Evolutionary conservation across 129 eudicot genomes (phyloP), one percentile per base, ranked within the genome.

Genomic region (Kitagawia praeruptora): DNA sequence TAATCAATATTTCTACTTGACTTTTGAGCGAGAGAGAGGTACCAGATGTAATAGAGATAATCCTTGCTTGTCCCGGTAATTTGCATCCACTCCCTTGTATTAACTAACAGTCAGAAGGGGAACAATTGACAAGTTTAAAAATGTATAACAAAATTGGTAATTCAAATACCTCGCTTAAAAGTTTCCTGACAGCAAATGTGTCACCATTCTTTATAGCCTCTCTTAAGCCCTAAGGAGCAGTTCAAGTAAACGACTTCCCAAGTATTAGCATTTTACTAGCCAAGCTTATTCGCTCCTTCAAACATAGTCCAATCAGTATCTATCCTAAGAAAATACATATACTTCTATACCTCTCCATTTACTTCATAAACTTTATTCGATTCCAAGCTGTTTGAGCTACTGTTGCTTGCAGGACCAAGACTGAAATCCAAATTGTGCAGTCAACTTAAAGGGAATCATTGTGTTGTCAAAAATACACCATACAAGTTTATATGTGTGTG

Each of bases 161-260:
- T 21, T 76, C 66, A 25, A 38, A 39, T 88, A 95, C 98, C 97
- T 87, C 89, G 78, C 84, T 83, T 73, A 95, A 86, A 87, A 95
- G 98, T 88, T 90, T 93, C 85, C 84, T 84, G 72, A 89, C 98
- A 40, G 89, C 85, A 75, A 89, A 86, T 4, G 81, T 67, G 85
- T 95, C 98, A 10, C 96, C 97, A 75, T 90, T 95, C 87, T 95
- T 95, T 81, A 95, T 89, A 46, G 98, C 98, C 88, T 95, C 98
- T 77, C 97, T 86, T 83, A 95, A 84, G 45, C 98, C 98, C 98
- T 95, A 56, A 85, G 75, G 78, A 79, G 69, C 75, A 83, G 28
- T 71, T 58, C 38, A 63, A 15, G 28, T 38, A 40, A 75, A 48
- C 77, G 19, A 66, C 38, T 75, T 53, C 21, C 38, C 31, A 49